Conservation (phyloP, 208 protist species). For the Vickermania ingenoplastis region DNA sequence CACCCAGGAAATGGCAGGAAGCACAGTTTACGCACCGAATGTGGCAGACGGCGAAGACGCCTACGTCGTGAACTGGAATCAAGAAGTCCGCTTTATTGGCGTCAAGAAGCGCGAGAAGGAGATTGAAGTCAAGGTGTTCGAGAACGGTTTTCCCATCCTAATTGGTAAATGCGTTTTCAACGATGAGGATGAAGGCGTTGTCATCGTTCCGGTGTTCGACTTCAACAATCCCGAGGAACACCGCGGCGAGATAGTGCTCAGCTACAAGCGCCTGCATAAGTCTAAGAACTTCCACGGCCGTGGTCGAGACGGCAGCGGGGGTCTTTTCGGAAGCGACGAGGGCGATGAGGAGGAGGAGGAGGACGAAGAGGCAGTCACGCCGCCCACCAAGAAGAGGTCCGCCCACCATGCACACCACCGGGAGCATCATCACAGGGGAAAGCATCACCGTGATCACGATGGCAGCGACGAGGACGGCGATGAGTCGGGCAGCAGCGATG, state of each 20-base stretch:
- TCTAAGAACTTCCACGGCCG: neutral
- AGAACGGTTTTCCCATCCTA: slow-evolving; percentile 42
- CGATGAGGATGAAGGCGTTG: slow-evolving; percentile 33
- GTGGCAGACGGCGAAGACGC: slow-evolving; percentile 29
- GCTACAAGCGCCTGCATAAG: slow-evolving; percentile 62
- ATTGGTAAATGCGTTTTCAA: slow-evolving; percentile 21
- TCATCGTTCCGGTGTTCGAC: slow-evolving; percentile 61
- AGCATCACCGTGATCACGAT: slow-evolving; percentile 5
- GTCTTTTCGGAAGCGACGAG: neutral
- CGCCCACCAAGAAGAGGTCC: slow-evolving; percentile 2
- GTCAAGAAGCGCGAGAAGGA: slow-evolving; percentile 27
- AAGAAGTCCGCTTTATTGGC: slow-evolving; percentile 84
- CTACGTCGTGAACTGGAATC: slow-evolving; percentile 70
- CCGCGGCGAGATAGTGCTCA: slow-evolving; percentile 63
- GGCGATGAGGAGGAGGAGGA: slow-evolving; percentile 7
- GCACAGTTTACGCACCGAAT: slow-evolving; percentile 42
- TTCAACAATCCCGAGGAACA: slow-evolving; percentile 18
- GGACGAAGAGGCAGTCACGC: neutral
- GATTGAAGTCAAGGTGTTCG: slow-evolving; percentile 53
- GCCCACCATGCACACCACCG: slow-evolving; percentile 3
- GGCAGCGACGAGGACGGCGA: slow-evolving; percentile 15
- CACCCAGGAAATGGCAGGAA: slow-evolving; percentile 66
- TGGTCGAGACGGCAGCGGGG: neutral
- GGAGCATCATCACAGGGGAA: neutral
- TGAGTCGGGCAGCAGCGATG: slow-evolving; percentile 1